Evolutionary conservation across 139 green algal species (phyloP).

Genomic region (Coccomyxa sp.): DNA sequence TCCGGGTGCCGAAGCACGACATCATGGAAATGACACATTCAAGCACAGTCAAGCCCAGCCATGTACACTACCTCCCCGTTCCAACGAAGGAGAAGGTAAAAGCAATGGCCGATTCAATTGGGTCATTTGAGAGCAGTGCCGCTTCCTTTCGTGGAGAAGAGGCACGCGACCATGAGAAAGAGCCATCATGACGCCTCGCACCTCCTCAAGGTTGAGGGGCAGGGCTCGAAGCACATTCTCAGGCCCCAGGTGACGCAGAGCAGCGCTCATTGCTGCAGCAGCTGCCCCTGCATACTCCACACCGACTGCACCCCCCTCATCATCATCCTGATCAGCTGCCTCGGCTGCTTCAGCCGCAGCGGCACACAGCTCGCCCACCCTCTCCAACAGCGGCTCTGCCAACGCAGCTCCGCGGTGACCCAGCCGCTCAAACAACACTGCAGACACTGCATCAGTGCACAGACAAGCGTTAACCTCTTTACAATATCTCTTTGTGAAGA

Average conservation of each 20-base stretch:
- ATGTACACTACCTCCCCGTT: no score
- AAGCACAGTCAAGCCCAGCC: no score
- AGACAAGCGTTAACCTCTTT: no score
- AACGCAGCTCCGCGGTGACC: slow-evolving; percentile 27
- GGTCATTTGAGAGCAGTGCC: no score
- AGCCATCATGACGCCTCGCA: neutral
- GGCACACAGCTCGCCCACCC: slow-evolving; percentile 47
- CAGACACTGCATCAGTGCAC: neutral
- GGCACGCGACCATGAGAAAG: no score
- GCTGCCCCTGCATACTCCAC: slow-evolving; percentile 8
- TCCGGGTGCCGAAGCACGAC: slow-evolving; percentile 11
- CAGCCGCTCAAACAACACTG: slow-evolving; percentile 55
- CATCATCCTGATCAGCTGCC: neutral
- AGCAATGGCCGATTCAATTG: no score
- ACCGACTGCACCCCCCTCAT: slow-evolving; percentile 20
- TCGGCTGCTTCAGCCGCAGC: slow-evolving; percentile 48
- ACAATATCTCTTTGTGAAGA: no score
- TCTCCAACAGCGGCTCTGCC: slow-evolving; percentile 10
- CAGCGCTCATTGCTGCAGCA: slow-evolving; percentile 52
- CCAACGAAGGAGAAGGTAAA: no score
- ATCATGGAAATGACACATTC: no score
- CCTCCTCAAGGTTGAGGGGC: slow-evolving; percentile 63
- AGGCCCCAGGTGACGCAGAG: slow-evolving; percentile 67
- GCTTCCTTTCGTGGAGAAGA: no score
- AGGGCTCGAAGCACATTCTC: slow-evolving; percentile 59